A percentile compares a stretch with the other conserved stretches of the same genome.
phyloP scores from a whole-genome alignment of 2,329 filamentous ascomycete species.

The Diaporthe vaccinii region DNA sequence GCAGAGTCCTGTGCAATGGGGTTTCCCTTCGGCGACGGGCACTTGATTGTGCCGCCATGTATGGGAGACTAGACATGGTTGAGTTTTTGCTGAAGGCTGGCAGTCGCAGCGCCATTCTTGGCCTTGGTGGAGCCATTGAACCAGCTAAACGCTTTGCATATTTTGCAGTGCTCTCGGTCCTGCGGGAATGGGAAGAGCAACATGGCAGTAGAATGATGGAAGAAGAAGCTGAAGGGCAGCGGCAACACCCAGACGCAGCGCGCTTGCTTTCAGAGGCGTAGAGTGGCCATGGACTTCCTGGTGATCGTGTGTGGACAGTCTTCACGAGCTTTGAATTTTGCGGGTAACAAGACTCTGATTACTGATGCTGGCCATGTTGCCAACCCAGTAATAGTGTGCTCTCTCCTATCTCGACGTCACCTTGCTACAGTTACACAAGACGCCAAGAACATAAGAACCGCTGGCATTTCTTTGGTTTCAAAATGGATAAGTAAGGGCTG shows the following conservation, averaged over 20 bases:
- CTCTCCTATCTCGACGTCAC: too few relatives aligned
- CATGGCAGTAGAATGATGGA: not conserved
- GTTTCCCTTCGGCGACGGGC: not conserved
- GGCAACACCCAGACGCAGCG: not conserved
- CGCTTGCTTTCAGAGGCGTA: not conserved
- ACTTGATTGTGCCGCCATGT: not conserved
- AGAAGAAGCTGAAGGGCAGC: not conserved
- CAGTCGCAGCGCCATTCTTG: not conserved
- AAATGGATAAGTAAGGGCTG: too few relatives aligned
- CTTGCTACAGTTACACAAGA: too few relatives aligned
- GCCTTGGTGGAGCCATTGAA: not conserved
- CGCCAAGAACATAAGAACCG: too few relatives aligned
- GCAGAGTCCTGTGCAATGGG: fast-evolving
- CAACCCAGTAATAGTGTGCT: too few relatives aligned
- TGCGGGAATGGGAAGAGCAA: not conserved
- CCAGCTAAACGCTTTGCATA: too few relatives aligned
- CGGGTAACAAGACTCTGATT: too few relatives aligned
- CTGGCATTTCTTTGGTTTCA: too few relatives aligned
- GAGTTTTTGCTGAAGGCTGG: constrained; percentile 9
- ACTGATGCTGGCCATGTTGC: too few relatives aligned
- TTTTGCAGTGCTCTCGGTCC: not conserved
- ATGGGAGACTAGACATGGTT: not conserved
- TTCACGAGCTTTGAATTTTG: too few relatives aligned
- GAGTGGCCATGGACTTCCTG: too few relatives aligned
- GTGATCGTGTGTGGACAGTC: too few relatives aligned